Base-by-base conservation (phyloP, 192 early-diverging fungal genomes). In the Gonapodya prolifera region DNA sequence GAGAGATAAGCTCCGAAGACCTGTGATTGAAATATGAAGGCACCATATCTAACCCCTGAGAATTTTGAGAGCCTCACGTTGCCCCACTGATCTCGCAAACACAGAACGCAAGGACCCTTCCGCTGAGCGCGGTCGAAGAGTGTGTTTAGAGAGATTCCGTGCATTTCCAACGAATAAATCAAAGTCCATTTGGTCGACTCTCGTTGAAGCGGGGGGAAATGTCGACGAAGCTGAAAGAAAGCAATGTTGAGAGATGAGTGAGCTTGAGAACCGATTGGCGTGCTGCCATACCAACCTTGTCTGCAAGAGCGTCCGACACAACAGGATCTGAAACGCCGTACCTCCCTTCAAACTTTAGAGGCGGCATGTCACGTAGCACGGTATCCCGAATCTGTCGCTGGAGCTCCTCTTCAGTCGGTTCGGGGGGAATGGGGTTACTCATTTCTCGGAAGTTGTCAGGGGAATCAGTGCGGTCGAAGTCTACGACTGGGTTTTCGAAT, bases 131-230 rank as follows among this genome's bases (percentile, higher is more conserved):
- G 82, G 45, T 84, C 80, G 80, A 92, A 94, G 79, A 99, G 85
- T 0, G 95, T 96, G 71, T 90, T 84, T 71, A 99, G 84, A 79
- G 90, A 92, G 75, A 94, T 93, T 1, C 97, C 97, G 80, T 99
- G 95, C 80, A 96, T 93, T 76, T 98, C 95, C 70, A 96, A 85
- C 70, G 91, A 93, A 82, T 99, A 99, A 0, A 96, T 80, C 33
- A 99, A 85, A 16, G 82, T 89, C 93, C 94, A 96, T 71, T 82
- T 87, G 35, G 89, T 82, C 1, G 93, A 84, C 78, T 96, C 86
- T 34, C 92, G 87, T 32, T 92, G 84, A 69, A 95, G 83, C 1
- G 91, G 89, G 1, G 96, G 95, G 36, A 99, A 81, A 74, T 88
- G 75, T 1, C 87, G 84, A n/a, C 92, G 91, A 70, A 98, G 80